Base-by-base conservation (phyloP, 495 filamentous ascomycete species). In the Corynascus novoguineensis region DNA sequence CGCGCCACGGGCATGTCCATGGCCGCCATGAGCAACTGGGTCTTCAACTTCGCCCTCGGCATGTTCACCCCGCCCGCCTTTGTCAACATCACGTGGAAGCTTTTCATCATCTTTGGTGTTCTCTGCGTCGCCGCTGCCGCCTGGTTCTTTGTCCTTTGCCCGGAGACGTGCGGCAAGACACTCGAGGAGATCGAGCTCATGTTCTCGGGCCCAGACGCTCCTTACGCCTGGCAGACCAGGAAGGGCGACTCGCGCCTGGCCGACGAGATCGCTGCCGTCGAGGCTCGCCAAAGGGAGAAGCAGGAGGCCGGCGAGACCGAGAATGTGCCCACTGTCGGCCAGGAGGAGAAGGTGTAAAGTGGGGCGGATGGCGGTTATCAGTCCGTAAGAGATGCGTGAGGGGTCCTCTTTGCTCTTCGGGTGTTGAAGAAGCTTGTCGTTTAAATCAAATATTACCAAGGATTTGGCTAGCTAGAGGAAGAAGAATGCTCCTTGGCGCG, bases 21-120 rank as follows among this genome's bases (percentile, higher is more conserved):
- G 22, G 81, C 85, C 0, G 81, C 85, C 0, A 75, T 84, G 24
- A 81, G 80, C 3, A 90, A 91, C 70, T 88, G 86, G 86, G 75
- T 87, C 15, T 89, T 88, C 76, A 88, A 88, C 73, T 88, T 88
- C 61, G 86, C 85, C 0, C 68, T 89, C 4, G 85, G 82, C 5
- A 77, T 86, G 64, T 89, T 89, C 67, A 79, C 86, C 5, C 84
- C 86, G 1, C 84, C 86, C 0, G 84, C 79, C 0, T 87, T 91
- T 68, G 71, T 78, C 55, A 88, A 87, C 67, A 89, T 89, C 61
- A 76, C 77, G 37, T 90, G 85, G 78, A 85, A 83, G 68, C 75
- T 80, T 0, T 89, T 88, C 57, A 85, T 89, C 60, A 83, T 92
- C 58, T 90, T 90, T 53, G 87, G 87, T 2, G 77, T 84, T 0